A percentile compares a stretch with the other conserved stretches of the same genome.
Conservation (phyloP, 225 moss, liverwort and hornwort genomes). For the Pleurozium schreberi region DNA sequence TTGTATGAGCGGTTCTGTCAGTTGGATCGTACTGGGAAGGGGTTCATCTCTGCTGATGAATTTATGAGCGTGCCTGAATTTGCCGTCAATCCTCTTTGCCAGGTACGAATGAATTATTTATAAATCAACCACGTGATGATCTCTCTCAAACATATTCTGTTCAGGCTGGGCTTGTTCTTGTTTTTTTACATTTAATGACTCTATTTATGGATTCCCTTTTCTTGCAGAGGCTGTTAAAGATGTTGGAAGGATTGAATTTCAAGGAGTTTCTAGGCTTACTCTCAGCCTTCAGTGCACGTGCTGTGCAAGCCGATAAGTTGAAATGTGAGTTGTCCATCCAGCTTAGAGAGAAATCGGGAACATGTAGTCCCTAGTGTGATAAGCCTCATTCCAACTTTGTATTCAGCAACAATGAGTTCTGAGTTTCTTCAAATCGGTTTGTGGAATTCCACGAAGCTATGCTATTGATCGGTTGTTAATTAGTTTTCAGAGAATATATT, state of each 20-base stretch:
- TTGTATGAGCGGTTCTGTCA: conserved; percentile 83
- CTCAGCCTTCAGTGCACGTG: conserved; percentile 73
- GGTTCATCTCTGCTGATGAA: conserved; percentile 92
- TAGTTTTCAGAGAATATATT: neutral
- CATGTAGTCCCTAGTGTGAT: neutral
- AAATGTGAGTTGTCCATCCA: conserved; percentile 46
- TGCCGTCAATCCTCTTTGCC: conserved; percentile 84
- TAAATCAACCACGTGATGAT: neutral
- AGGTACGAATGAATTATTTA: conserved; percentile 25
- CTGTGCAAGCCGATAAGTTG: conserved; percentile 59
- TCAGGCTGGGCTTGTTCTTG: neutral
- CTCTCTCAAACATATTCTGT: neutral
- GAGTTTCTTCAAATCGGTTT: neutral
- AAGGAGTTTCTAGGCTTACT: conserved; percentile 82
- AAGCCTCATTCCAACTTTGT: neutral
- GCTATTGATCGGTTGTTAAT: neutral
- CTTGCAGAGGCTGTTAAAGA: conserved; percentile 71
- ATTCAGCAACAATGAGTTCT: neutral
- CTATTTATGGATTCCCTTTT: neutral
- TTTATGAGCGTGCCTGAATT: conserved; percentile 97
- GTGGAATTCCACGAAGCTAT: neutral
- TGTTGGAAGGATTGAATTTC: conserved; percentile 91
- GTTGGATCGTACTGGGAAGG: conserved; percentile 80
- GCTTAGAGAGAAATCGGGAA: neutral
- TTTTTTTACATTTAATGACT: neutral